Conservation (phyloP, 1,284 basidiomycete genomes). For the Psilocybe mexicana region DNA sequence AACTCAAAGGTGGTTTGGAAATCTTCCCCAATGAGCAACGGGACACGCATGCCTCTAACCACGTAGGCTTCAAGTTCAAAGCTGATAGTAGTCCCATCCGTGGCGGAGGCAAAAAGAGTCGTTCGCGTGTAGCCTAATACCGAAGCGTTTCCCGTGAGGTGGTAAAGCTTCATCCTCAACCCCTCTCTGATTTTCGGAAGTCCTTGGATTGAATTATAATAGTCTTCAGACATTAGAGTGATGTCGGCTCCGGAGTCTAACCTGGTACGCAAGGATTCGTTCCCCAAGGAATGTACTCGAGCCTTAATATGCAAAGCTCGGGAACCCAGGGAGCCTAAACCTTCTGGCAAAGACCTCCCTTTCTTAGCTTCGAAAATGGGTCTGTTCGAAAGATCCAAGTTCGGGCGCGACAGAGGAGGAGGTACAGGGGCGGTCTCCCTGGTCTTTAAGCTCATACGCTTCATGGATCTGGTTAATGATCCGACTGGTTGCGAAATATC, state of each 20-base stretch:
- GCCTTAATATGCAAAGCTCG: too few relatives aligned
- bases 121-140: conserved; percentile 29
- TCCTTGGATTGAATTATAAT: conserved; percentile 24
- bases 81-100: conserved; percentile 25
- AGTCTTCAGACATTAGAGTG: conserved; percentile 28
- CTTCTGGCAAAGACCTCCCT: too few relatives aligned
- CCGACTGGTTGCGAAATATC: too few relatives aligned
- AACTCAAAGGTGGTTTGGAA: conserved; percentile 15
- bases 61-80: conserved; percentile 13
- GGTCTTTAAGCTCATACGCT: too few relatives aligned
- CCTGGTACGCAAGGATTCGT: too few relatives aligned
- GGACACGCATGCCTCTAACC: conserved; percentile 9
- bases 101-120: conserved; percentile 25
- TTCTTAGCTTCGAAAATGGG: too few relatives aligned
- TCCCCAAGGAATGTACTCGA: too few relatives aligned
- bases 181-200: conserved; percentile 16
- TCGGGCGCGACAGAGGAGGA: too few relatives aligned
- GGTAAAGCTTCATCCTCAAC: neutral
- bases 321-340: too few relatives aligned
- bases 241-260: conserved; percentile 29
- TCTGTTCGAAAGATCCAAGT: too few relatives aligned
- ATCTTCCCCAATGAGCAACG: conserved; percentile 14
- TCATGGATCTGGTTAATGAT: too few relatives aligned
- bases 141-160: conserved; percentile 28
- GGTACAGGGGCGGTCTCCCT: too few relatives aligned